Base-by-base conservation (phyloP, 768 basidiomycete species). In the Suillus alpinus region DNA sequence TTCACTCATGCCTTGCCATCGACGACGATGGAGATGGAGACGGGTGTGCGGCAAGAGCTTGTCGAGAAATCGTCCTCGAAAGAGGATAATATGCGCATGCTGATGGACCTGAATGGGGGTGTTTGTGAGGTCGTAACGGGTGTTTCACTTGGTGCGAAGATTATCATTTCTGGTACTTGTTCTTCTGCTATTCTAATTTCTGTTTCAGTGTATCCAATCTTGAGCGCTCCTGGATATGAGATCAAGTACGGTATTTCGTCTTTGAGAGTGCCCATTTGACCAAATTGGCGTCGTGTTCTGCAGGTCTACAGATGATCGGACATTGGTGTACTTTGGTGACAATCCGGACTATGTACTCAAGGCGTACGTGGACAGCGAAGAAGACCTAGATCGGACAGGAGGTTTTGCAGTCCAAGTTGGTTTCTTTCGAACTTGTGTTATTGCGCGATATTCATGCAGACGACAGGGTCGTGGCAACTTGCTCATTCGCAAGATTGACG, bases 71-170 rank as follows among this genome's bases (percentile, higher is more conserved):
- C 97, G 0, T 50, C 62, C 0, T 83, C 83, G 10, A 90, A 91
- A 67, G 85, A 78, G 32, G 95, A 98, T 62, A 89, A 98, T 72
- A 69, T 91, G 51, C 83, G 91, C 26, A 96, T 94, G 92, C 79
- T 99, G 58, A 76, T 90, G 51, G 91, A 94, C 61, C 78, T 97
- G 63, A 94, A 95, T 56, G 96, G 94, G 7, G 80, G 83, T 52
- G 83, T 87, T 0, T 96, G 95, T 66, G 92, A 96, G 71, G 94
- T 98, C 23, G 92, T 97, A 23, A 98, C 95, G 0, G 96, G 95
- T 8, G 86, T 98, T 18, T 82, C 85, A 14, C 73, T 98, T 12
- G 91, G 94, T 93, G 61, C 65, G 85, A n/a, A 63, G 37, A 34
- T 63, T 5, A 14, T 34, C 16, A 47, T 26, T 39, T 14, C 29